phyloP scores from a whole-genome alignment of 352 stramenopile species.

The Phytophthora nicotianae region DNA sequence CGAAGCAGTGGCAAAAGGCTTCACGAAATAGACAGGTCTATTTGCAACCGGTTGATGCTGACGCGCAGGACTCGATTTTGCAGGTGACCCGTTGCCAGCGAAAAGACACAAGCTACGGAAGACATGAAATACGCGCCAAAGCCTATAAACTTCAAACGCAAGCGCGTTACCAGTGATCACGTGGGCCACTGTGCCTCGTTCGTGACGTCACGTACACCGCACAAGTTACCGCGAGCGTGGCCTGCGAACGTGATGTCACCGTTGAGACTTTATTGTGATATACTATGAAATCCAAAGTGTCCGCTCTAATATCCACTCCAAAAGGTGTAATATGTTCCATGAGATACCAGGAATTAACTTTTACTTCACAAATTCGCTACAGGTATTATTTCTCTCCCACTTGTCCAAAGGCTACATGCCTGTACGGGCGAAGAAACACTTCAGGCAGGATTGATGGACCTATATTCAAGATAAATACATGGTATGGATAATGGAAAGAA shows the following conservation, averaged over 20 bases:
- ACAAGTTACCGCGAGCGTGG: background rate
- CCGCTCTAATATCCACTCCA: slow-evolving; percentile 1
- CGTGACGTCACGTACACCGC: slow-evolving; percentile 1
- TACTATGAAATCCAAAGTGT: slow-evolving; percentile 5
- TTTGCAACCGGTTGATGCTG: slow-evolving; percentile 6
- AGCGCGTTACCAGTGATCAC: slow-evolving; percentile 4
- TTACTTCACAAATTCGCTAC: background rate
- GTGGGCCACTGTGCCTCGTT: slow-evolving; percentile 2
- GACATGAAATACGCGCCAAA: slow-evolving; percentile 19
- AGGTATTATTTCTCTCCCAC: slow-evolving; percentile 9
- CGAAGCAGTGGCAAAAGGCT: background rate
- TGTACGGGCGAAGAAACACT: background rate
- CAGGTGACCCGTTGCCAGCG: slow-evolving; percentile 9
- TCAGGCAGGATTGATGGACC: background rate
- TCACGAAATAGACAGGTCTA: background rate
- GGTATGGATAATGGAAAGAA: too few species aligned
- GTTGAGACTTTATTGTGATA: background rate
- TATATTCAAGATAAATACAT: too few species aligned
- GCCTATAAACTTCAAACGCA: slow-evolving; percentile 17
- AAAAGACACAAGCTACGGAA: slow-evolving; percentile 9
- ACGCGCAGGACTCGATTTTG: slow-evolving; percentile 23
- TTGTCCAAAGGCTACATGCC: background rate
- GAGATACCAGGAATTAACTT: slow-evolving; percentile 15
- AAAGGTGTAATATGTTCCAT: background rate
- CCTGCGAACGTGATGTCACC: background rate